These are phyloP conservation scores for Kodamaea leandrae DNA, from an alignment of 805 yeast species.

Conservation along the genomic window DNA sequence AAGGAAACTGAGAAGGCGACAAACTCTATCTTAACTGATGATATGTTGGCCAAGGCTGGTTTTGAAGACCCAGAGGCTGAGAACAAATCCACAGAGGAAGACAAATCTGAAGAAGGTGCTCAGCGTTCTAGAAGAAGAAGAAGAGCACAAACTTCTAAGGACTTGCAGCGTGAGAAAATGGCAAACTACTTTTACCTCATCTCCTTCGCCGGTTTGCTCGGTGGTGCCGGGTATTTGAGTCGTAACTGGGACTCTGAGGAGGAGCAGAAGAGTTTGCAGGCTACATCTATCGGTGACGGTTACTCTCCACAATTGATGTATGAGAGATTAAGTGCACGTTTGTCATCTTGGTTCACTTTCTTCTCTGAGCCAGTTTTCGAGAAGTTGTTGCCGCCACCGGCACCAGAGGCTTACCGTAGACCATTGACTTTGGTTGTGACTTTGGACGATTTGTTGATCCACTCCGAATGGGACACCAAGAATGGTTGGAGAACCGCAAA, in stretches of 20 bases:
- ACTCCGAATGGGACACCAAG: conserved; percentile 87
- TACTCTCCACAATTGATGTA: conserved; percentile 63
- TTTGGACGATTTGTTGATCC: conserved; percentile 86
- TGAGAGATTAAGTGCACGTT: conserved; percentile 68
- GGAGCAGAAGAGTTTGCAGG: conserved; percentile 52
- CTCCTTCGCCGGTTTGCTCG: conserved; percentile 50
- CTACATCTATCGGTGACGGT: conserved; percentile 60
- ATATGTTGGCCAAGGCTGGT: conserved; percentile 79
- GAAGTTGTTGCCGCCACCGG: conserved; percentile 90
- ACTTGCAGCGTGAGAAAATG: conserved; percentile 76
- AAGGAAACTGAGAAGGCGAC: conserved; percentile 17
- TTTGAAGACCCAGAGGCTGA: conserved; percentile 46
- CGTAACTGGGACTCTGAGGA: conserved; percentile 86
- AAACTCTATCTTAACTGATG: conserved; percentile 71
- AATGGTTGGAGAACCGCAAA: conserved; percentile 98
- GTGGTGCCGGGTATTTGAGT: conserved; percentile 62
- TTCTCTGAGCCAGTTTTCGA: conserved; percentile 94
- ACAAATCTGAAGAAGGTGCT: conserved; percentile 12
- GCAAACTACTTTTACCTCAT: conserved; percentile 72
- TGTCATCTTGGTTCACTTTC: conserved; percentile 69
- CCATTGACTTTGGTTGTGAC: conserved; percentile 88
- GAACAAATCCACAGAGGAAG: conserved; percentile 14
- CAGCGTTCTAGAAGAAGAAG: conserved; percentile 26
- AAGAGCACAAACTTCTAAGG: conserved; percentile 60
- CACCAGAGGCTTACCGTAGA: conserved; percentile 85